These are phyloP conservation scores for Chytriomyces hyalinus DNA, from an alignment of 192 early-diverging fungal species.

Conservation along the genomic window DNA sequence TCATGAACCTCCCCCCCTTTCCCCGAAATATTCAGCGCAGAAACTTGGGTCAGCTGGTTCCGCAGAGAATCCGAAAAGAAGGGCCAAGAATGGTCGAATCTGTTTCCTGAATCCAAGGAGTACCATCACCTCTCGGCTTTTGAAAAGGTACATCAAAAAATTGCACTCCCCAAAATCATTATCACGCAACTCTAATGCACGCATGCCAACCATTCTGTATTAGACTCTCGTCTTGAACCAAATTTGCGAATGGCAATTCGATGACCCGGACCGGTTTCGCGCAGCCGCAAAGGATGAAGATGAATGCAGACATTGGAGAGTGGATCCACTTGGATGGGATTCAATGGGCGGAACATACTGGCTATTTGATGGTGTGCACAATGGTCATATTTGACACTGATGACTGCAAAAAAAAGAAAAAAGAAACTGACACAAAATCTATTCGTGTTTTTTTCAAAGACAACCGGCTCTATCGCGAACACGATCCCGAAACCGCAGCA, in stretches of 20 bases:
- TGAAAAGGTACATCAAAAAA: slow-evolving; percentile 51
- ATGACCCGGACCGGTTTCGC: slow-evolving; percentile 70
- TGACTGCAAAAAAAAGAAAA: not conserved
- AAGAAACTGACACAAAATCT: no score
- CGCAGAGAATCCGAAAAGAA: slow-evolving; percentile 43
- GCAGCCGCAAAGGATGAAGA: slow-evolving; percentile 58
- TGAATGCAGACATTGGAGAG: slow-evolving; percentile 69
- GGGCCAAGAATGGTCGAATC: slow-evolving; percentile 38
- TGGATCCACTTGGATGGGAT: slow-evolving; percentile 77
- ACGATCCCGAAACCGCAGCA: not conserved
- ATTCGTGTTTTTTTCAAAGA: slow-evolving; percentile 48
- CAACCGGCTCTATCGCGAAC: slow-evolving; percentile 72
- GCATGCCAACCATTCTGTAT: not conserved
- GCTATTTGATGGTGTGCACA: slow-evolving; percentile 75
- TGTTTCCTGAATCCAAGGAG: slow-evolving; percentile 50
- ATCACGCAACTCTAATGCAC: no score
- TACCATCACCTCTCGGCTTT: slow-evolving; percentile 52
- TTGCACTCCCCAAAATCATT: slow-evolving; percentile 8
- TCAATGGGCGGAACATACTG: slow-evolving; percentile 71
- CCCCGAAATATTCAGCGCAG: slow-evolving; percentile 32
- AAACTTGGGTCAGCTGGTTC: slow-evolving; percentile 45
- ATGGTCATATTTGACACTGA: not conserved
- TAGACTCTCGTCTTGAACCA: slow-evolving; percentile 48
- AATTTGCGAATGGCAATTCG: slow-evolving; percentile 72
- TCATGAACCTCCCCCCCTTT: not conserved